Evolutionary conservation across 768 basidiomycete species (phyloP), one percentile per base, ranked within the genome.

Genomic region (Candolleomyces eurysporus): DNA sequence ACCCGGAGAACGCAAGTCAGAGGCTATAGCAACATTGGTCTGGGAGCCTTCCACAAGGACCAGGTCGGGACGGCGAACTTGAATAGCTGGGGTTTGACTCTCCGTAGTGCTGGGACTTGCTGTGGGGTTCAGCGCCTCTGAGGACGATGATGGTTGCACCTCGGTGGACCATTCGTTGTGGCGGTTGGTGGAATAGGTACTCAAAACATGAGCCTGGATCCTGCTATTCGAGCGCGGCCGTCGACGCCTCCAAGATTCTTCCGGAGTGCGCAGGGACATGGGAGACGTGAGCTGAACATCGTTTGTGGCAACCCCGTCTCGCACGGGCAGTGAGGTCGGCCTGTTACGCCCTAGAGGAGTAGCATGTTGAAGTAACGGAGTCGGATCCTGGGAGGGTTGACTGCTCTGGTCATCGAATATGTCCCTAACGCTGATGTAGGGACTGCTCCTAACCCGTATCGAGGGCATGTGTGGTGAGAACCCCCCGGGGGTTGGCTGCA

Each of bases 121-220:
- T 9, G n/a, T 17, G 42, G 54, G 54, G 21, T 56, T 56, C 6
- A 56, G 40, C 4, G 40, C 54, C 39, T 56, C 54, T 42, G 54
- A 42, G 9, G 54, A 56, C 17, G 53, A 40, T 21, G 40, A 56
- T 19, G 21, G 6, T 21, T 53, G 52, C 5, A 17, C 52, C 32
- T 53, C 52, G 11, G 52, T 53, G 3, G 54, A 56, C 39, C 54
- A 43, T 55, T 17, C 2, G 19, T 58, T 22, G 19, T 10, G 11
- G 13, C 50, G 36, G 40, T 42, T 5, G 36, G 19, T 11, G 36
- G 46, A 43, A 42, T 32, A 48, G 56, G 53, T 54, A 31, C 59
- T 60, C 50, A 61, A n/a, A 3, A 64, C 57, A 58, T 49, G 59
- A 14, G 63, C 51, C 36, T 60, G 43, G 21, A 64, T 50, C 53